Conservation (phyloP, 306 rosid species). For the Albizia julibrissin region DNA sequence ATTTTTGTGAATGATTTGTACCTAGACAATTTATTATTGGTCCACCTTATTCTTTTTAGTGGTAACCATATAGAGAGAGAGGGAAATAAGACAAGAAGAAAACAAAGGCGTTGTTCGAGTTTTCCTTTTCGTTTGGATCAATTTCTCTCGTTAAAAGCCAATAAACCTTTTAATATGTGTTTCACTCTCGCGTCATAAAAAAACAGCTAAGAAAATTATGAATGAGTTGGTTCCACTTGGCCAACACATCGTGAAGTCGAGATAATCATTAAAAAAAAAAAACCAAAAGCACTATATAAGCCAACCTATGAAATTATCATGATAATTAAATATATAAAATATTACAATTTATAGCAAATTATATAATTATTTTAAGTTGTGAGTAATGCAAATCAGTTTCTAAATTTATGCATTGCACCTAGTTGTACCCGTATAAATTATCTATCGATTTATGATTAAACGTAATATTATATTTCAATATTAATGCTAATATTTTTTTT, state of each 20-base stretch:
- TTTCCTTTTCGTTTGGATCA: slow-evolving; percentile 21
- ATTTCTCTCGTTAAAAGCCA: slow-evolving; percentile 7
- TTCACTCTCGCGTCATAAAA: background rate
- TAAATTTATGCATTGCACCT: background rate
- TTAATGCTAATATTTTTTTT: background rate
- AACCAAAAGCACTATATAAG: background rate
- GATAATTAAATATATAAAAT: background rate
- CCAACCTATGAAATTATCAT: background rate
- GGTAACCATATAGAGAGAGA: background rate
- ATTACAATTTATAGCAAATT: background rate
- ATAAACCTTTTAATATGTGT: background rate
- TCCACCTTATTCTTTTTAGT: slow-evolving; percentile 26
- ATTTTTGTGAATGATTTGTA: slow-evolving; percentile 6
- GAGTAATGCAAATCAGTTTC: background rate
- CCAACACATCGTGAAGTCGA: background rate
- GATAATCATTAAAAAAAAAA: background rate
- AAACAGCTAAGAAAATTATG: slow-evolving; percentile 18
- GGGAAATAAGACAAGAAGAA: background rate
- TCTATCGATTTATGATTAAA: background rate
- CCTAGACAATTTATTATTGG: slow-evolving; percentile 1
- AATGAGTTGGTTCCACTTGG: slow-evolving; percentile 48
- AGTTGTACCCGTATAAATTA: background rate
- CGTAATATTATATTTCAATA: background rate
- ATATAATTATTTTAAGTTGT: background rate
- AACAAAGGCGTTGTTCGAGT: slow-evolving; percentile 3